Percentiles rank a stretch among this genome's conserved stretches.
Conservation (phyloP, 164 flowering plant species). For the Akebia trifoliata region DNA sequence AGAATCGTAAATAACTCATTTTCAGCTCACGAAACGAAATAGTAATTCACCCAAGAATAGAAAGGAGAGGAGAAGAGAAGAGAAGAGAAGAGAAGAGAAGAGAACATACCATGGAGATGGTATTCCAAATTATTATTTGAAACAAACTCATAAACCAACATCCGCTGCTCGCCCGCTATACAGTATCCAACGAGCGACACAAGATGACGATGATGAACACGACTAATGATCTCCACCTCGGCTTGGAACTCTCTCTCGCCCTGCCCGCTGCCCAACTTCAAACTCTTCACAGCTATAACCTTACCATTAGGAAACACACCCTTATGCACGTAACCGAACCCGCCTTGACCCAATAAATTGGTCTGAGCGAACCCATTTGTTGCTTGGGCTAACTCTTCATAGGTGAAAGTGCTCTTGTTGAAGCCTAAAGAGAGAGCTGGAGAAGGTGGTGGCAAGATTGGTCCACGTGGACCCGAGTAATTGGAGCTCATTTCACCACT, state of each 20-base stretch:
- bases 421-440: constrained; percentile 38
- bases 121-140: constrained; percentile 60
- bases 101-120: constrained; percentile 59
- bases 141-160: constrained; percentile 78
- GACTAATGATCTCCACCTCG: constrained; percentile 81
- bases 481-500: constrained; percentile 33
- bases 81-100: neutral
- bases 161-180: constrained; percentile 50
- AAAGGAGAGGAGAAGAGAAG: no score
- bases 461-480: constrained; percentile 25
- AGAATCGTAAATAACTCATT: no score
- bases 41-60: no score
- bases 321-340: constrained; percentile 79
- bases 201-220: constrained; percentile 81
- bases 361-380: constrained; percentile 52
- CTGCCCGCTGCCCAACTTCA: constrained; percentile 75
- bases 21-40: no score
- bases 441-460: constrained; percentile 38
- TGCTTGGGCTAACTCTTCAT: constrained; percentile 60
- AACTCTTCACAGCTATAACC: constrained; percentile 67
- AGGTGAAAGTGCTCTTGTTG: constrained; percentile 57
- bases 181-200: constrained; percentile 80
- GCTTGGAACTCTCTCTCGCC: constrained; percentile 85
- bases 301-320: constrained; percentile 66
- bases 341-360: constrained; percentile 73